Conservation (phyloP, 2,329 filamentous ascomycete species). For the Diaporthe amygdali region DNA sequence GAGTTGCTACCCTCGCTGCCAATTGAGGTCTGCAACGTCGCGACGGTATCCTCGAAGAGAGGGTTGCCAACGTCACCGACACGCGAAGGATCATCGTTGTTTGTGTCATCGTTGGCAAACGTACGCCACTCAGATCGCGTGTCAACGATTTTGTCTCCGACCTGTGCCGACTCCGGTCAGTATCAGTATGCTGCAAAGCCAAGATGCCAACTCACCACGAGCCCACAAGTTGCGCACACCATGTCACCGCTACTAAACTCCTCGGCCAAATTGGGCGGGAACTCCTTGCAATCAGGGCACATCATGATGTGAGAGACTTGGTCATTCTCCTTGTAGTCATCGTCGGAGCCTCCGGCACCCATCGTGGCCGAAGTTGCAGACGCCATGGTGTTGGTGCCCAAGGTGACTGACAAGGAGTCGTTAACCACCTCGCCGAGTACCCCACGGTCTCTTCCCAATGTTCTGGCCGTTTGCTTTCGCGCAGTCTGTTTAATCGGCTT, state of each 20-base stretch:
- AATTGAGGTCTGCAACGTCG: constrained; percentile 80
- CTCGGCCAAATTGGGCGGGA: constrained; percentile 90
- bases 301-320: constrained; percentile 78
- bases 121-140: constrained; percentile 98
- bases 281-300: constrained; percentile 89
- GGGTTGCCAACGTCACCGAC: constrained; percentile 93
- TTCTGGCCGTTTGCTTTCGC: constrained; percentile 3
- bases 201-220: constrained; percentile 59
- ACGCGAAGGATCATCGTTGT: constrained; percentile 95
- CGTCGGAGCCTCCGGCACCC: constrained; percentile 33
- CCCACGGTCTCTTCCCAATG: constrained; percentile 20
- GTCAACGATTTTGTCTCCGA: constrained; percentile 91
- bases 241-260: constrained; percentile 93
- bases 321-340: constrained; percentile 73
- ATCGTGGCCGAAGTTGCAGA: constrained; percentile 52
- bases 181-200: background rate
- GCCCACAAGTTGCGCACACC: constrained; percentile 88
- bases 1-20: constrained; percentile 77
- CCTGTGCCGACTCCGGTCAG: constrained; percentile 2
- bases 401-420: constrained; percentile 1
- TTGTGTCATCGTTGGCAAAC: constrained; percentile 97
- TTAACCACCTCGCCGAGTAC: constrained; percentile 30
- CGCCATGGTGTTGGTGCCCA: constrained; percentile 23
- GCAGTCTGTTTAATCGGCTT: background rate
- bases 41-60: constrained; percentile 77